phyloP scores from a whole-genome alignment of 345 rosid species.

The Abelmoschus esculentus region DNA sequence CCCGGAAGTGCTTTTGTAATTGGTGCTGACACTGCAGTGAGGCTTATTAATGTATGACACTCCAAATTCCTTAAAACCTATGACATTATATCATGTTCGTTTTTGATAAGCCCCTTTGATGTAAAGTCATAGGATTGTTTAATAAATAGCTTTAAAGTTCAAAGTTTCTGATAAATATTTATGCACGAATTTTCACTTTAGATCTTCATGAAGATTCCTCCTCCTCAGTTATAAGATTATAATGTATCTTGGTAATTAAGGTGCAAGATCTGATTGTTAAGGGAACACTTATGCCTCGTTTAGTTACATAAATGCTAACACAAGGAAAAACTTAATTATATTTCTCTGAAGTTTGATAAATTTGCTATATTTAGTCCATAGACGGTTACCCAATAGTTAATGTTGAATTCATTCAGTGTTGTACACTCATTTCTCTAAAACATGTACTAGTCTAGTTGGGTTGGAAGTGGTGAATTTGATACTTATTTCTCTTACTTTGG shows the following conservation, averaged over 20 bases:
- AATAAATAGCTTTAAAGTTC: background rate
- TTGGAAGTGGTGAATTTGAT: constrained; percentile 5
- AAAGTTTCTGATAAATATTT: background rate
- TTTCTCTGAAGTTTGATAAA: too few relatives aligned
- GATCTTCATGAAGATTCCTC: background rate
- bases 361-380: too few relatives aligned
- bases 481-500: constrained; percentile 14
- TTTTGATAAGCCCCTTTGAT: background rate
- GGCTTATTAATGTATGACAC: constrained; percentile 68
- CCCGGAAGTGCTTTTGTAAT: constrained; percentile 93
- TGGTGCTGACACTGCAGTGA: constrained; percentile 85
- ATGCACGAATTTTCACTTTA: background rate
- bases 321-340: background rate
- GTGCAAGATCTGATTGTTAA: too few relatives aligned
- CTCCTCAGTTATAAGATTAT: background rate
- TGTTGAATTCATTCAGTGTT: background rate
- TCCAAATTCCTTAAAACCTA: background rate
- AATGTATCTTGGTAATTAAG: too few relatives aligned
- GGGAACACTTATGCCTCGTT: background rate
- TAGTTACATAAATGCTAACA: background rate
- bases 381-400: background rate
- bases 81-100: background rate
- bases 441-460: background rate
- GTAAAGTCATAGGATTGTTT: background rate
- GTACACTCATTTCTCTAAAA: background rate